These are phyloP conservation scores for Vitis labrusca DNA, from an alignment of 164 flowering plant species.

Conservation along the genomic window DNA sequence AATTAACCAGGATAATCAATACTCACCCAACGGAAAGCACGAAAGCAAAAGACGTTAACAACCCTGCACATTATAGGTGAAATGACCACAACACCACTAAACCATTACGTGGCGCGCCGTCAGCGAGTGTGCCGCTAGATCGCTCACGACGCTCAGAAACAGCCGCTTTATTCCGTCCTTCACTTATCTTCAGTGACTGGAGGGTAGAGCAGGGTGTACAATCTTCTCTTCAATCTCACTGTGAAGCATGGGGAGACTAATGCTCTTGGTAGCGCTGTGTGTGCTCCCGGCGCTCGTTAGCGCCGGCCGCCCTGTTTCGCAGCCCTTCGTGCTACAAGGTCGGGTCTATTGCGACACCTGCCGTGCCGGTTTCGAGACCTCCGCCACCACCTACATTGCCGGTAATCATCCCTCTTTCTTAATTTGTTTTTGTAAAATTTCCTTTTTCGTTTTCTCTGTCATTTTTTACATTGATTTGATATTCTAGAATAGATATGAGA, in stretches of 20 bases:
- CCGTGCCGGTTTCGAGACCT: conserved; percentile 69
- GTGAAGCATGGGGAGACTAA: conserved; percentile 33
- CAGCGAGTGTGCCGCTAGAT: background rate
- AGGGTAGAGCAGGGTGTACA: too few species aligned
- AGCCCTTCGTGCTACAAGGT: conserved; percentile 42
- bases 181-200: background rate
- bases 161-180: background rate
- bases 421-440: background rate
- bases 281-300: conserved; percentile 41
- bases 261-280: conserved; percentile 39
- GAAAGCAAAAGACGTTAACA: too few species aligned
- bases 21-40: too few species aligned
- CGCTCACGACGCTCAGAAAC: too few species aligned
- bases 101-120: too few species aligned
- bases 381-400: conserved; percentile 47
- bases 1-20: too few species aligned
- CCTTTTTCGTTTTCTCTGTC: too few species aligned
- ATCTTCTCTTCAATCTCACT: background rate
- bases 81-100: too few species aligned
- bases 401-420: conserved; percentile 32
- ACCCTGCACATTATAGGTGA: too few species aligned
- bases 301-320: conserved; percentile 29
- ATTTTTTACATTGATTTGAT: too few species aligned
- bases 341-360: conserved; percentile 73
- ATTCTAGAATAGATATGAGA: too few species aligned